Conservation (phyloP, 257 asterid species). For the Solanum pennellii region DNA sequence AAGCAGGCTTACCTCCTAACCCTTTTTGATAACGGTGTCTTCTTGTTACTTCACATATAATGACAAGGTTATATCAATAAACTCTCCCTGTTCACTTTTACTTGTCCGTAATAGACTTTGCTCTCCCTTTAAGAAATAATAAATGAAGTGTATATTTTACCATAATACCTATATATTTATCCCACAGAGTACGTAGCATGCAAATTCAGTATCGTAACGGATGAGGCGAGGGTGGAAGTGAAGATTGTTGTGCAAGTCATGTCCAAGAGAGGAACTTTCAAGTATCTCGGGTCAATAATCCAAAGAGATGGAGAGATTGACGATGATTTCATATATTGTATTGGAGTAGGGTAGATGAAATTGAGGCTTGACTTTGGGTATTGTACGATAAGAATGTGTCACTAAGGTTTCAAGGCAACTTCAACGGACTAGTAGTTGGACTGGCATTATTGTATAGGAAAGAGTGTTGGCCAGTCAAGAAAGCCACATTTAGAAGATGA, state of each 20-base stretch:
- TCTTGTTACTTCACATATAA: background rate
- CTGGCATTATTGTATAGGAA: background rate
- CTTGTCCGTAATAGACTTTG: background rate
- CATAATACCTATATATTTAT: background rate
- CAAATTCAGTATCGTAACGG: background rate
- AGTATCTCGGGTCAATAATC: background rate
- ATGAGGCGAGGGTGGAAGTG: background rate
- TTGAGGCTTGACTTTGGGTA: background rate
- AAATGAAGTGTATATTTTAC: background rate
- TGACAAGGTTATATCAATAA: background rate
- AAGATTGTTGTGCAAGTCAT: background rate
- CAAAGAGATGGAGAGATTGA: background rate
- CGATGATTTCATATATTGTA: background rate
- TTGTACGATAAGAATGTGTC: background rate
- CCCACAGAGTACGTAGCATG: background rate
- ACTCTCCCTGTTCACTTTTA: background rate
- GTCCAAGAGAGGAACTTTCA: background rate
- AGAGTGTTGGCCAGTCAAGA: background rate
- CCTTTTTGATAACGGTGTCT: background rate
- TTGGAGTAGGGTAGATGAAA: background rate
- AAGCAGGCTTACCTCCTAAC: background rate
- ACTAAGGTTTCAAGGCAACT: background rate
- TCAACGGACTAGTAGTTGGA: background rate
- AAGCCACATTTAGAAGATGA: background rate
- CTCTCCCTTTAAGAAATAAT: background rate